Percentiles rank a stretch among this genome's conserved stretches.
Conservation (phyloP, 495 filamentous ascomycete genomes). For the Talaromyces wortmannii region DNA sequence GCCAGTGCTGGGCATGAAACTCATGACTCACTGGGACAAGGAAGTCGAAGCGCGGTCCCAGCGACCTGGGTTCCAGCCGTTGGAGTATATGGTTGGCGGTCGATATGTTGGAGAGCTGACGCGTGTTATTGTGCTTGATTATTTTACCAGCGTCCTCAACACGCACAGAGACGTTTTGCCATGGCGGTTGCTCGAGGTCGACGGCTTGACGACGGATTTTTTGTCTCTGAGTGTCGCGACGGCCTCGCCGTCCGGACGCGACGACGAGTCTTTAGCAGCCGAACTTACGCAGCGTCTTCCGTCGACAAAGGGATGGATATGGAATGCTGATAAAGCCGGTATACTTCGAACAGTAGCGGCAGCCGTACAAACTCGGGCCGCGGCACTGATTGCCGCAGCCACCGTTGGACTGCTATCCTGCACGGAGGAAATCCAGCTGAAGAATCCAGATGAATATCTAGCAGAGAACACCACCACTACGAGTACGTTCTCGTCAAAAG, state of each 20-base stretch:
- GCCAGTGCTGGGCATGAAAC: slow-evolving; percentile 48
- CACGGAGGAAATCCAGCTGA: slow-evolving; percentile 48
- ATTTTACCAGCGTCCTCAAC: slow-evolving; percentile 34
- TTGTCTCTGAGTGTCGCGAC: slow-evolving; percentile 50
- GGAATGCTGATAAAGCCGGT: slow-evolving; percentile 48
- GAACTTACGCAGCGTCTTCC: slow-evolving; percentile 42
- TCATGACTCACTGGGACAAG: slow-evolving; percentile 61
- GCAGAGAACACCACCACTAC: too few species aligned
- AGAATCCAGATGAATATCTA: background rate
- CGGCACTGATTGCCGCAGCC: slow-evolving; percentile 56
- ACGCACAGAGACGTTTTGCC: slow-evolving; percentile 30
- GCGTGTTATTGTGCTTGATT: slow-evolving; percentile 57
- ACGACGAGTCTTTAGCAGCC: slow-evolving; percentile 26
- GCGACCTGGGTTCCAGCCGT: slow-evolving; percentile 67
- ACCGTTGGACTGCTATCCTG: slow-evolving; percentile 56
- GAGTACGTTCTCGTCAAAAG: too few species aligned
- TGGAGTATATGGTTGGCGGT: slow-evolving; percentile 76
- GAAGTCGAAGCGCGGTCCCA: slow-evolving; percentile 52
- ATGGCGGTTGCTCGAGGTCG: slow-evolving; percentile 35
- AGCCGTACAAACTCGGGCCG: slow-evolving; percentile 54
- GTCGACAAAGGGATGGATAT: slow-evolving; percentile 32
- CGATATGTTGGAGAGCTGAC: slow-evolving; percentile 70
- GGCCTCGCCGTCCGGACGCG: slow-evolving; percentile 9
- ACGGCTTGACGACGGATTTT: slow-evolving; percentile 60
- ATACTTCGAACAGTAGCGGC: slow-evolving; percentile 48